Base-by-base conservation (phyloP, 108 stramenopile species). In the Conticribra guillardii region DNA sequence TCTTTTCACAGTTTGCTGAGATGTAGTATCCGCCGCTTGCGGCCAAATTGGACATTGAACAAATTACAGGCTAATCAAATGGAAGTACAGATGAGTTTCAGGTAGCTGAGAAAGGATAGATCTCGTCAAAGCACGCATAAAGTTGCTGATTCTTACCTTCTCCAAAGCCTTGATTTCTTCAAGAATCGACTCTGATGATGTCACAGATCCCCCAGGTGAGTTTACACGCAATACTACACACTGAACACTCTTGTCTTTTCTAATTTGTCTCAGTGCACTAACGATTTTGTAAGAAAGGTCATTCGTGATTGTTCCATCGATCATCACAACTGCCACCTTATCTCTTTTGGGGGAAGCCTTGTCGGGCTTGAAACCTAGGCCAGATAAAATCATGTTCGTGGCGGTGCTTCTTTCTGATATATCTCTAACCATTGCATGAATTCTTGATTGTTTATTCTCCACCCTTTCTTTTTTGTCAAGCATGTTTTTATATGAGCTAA, bases 21-120 rank as follows among this genome's bases (percentile, higher is more conserved):
- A 92, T 85, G 80, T 92, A 92, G 74, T 92, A 92, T 3, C 91
- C 91, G 17, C 89, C 91, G 58, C 87, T 88, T 27, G 91, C 91
- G 33, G 85, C 85, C 16, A 79, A 75, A 75, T 92, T 89, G 26
- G 85, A 85, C 67, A 92, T 86, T 22, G 85, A 87, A 27, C 88
- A 86, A 31, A 92, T 76, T 16, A 84, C 62, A 0, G 83, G 83
- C 67, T 84, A 64, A 53, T 30, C 3, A 2, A 47, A 31, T 11
- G 23, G 30, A 4, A 2, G 23, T 1, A 26, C 0, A 1, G 64
- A 41, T 22, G 47, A n/a, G n/a, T n/a, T n/a, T n/a, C n/a, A n/a
- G n/a, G n/a, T n/a, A n/a, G n/a, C n/a, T n/a, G n/a, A n/a, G 27
- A 69, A 41, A 4, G 26, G 0, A 64, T 18, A 45, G 21, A 45